Conservation (phyloP, 2,329 filamentous ascomycete species). For the Xylaria sp. region DNA sequence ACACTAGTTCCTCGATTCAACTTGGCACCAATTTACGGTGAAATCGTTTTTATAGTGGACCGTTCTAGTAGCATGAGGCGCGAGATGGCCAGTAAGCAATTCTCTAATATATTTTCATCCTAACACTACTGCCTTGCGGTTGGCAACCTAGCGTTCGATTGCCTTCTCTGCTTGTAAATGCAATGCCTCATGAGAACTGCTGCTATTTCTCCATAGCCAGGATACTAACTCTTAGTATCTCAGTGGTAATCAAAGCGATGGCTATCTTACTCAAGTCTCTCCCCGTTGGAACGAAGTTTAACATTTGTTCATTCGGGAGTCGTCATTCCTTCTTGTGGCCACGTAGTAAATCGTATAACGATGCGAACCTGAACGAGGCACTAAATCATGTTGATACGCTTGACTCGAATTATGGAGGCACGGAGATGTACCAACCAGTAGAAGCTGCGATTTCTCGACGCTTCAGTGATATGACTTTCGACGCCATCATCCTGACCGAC, state of each 20-base stretch:
- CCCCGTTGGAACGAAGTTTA: constrained; percentile 31
- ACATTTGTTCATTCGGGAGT: constrained; percentile 36
- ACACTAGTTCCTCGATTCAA: constrained; percentile 36
- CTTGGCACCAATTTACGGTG: constrained; percentile 21
- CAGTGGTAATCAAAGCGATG: constrained; percentile 33
- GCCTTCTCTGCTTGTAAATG: neutral
- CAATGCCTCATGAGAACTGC: neutral
- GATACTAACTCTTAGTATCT: constrained; percentile 1
- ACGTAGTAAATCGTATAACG: constrained; percentile 28
- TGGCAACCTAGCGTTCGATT: neutral
- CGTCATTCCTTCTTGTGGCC: constrained; percentile 31
- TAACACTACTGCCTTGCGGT: neutral
- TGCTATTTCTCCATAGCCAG: neutral
- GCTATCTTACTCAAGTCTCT: constrained; percentile 33
- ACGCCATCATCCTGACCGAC: constrained; percentile 34
- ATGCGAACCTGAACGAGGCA: constrained; percentile 22
- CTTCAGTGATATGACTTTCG: constrained; percentile 25
- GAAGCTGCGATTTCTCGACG: constrained; percentile 21
- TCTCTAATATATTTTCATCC: neutral
- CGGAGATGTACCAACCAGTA: constrained; percentile 24
- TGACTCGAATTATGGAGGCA: constrained; percentile 23
- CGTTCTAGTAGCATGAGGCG: constrained; percentile 32
- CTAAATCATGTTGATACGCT: constrained; percentile 21
- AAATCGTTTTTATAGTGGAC: constrained; percentile 37
- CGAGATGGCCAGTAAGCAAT: constrained; percentile 27